Evolutionary conservation across 129 eudicot species (phyloP), one percentile per base, ranked within the genome.

Genomic region (Chrysanthemum lavandulifolium): DNA sequence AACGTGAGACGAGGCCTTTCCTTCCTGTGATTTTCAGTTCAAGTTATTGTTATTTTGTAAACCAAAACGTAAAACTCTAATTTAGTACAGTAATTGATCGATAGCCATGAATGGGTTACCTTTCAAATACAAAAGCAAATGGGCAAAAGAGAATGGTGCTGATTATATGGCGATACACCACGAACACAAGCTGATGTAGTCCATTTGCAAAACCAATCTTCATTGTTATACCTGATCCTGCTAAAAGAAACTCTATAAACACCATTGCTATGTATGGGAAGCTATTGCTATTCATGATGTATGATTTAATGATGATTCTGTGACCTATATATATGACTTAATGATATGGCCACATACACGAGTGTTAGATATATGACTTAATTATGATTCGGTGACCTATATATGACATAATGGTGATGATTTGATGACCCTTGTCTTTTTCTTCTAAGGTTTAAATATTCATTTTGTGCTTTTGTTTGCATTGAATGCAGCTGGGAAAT

Each of bases 211-310:
- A 31, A 13, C 68, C 51, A 2, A 76, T 58, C 29, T 76, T 76
- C 80, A 76, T 76, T 53, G 45, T 48, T 1, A 68, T 76, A 36
- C 54, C 61, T 58, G 61, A 62, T 57, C 80, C 80, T 40, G 68
- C 69, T 57, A 40, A 57, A 25, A 55, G 61, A 53, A 76, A 13
- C 55, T 67, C 63, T 56, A 58, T 25, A 4, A 67, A n/a, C 49
- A 76, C 80, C 80, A 76, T 76, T 47, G 74, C 80, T 23, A 47
- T 13, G 54, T 76, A 76, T 12, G 76, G 76, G 1, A 72, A 18
- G 25, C 68, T 43, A 9, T 11, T 16, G 14, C 55, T 5, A 14
- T 66, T 66, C 71, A 43, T 66, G 47, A 40, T 40, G 10, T 7
- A 40, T 40, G 47, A 6, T 40, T 19, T 19, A 19, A 19, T 19